A percentile compares a stretch with the other conserved stretches of the same genome.
Evolutionary conservation across 352 stramenopile genomes (phyloP).

Genomic region (Phytopythium helicoides): DNA sequence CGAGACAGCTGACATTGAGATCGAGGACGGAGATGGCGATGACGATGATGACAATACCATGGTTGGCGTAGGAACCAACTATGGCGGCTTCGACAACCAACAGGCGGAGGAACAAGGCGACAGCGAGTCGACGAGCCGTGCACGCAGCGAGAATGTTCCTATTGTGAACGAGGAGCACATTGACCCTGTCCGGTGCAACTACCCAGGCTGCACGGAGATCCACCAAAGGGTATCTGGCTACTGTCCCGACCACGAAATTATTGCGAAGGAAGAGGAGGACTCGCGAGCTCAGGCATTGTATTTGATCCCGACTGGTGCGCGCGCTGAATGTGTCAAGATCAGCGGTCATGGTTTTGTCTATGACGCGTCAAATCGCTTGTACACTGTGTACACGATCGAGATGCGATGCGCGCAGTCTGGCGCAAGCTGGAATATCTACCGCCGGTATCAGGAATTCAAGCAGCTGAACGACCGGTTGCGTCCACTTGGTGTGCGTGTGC

Average conservation of each 20-base stretch:
- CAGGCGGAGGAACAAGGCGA: constrained; percentile 7
- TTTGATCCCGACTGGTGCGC: constrained; percentile 63
- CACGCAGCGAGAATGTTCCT: constrained; percentile 50
- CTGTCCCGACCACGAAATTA: constrained; percentile 74
- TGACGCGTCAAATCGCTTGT: constrained; percentile 66
- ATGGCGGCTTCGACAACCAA: constrained; percentile 9
- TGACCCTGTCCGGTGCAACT: constrained; percentile 44
- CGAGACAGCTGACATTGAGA: constrained; percentile 79
- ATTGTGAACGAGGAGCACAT: constrained; percentile 42
- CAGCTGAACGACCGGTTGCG: constrained; percentile 65
- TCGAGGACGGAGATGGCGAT: constrained; percentile 35
- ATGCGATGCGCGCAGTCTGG: constrained; percentile 74
- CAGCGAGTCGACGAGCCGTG: constrained; percentile 16
- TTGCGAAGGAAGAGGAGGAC: constrained; percentile 79
- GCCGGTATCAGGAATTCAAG: constrained; percentile 85
- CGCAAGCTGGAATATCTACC: constrained; percentile 80
- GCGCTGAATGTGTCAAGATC: constrained; percentile 77
- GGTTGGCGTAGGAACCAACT: constrained; percentile 72
- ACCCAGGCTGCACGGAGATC: constrained; percentile 50
- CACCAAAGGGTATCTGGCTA: constrained; percentile 70
- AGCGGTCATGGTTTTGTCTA: constrained; percentile 74
- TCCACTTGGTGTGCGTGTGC: constrained; percentile 64
- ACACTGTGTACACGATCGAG: constrained; percentile 78
- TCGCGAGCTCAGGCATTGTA: constrained; percentile 79
- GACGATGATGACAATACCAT: constrained; percentile 34